Conservation (phyloP, 495 filamentous ascomycete genomes). For the Apodospora peruviana region DNA sequence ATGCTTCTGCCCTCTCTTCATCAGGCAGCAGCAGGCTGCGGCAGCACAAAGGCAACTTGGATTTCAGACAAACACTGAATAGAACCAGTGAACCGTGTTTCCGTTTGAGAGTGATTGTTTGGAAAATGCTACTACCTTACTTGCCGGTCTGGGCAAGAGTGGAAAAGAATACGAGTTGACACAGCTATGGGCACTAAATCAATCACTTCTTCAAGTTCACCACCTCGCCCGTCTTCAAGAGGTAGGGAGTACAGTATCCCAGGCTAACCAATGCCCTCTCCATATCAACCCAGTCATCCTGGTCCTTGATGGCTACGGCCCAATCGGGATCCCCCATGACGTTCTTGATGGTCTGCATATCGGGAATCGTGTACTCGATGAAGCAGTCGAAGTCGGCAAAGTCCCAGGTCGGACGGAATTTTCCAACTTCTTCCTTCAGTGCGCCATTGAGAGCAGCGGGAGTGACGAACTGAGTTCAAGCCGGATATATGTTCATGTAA, state of each 20-base stretch:
- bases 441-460: background rate
- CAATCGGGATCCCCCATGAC: background rate
- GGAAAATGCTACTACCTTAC: too few relatives aligned
- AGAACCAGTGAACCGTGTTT: too few relatives aligned
- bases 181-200: too few relatives aligned
- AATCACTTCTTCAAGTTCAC: background rate
- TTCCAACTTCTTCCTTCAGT: background rate
- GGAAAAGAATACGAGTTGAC: too few relatives aligned
- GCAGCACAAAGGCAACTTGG: too few relatives aligned
- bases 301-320: background rate
- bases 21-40: too few relatives aligned
- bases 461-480: background rate
- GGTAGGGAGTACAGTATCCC: background rate
- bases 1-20: too few relatives aligned
- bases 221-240: background rate
- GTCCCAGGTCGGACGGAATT: background rate
- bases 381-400: background rate
- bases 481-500: too few relatives aligned
- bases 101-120: too few relatives aligned
- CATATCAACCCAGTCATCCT: background rate
- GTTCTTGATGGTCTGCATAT: background rate
- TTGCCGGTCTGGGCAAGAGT: too few relatives aligned
- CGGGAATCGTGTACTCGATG: background rate
- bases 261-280: background rate
- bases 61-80: too few relatives aligned